Evolutionary conservation across 2,329 filamentous ascomycete genomes (phyloP).

Genomic region (Hymenoscyphus repandus): DNA sequence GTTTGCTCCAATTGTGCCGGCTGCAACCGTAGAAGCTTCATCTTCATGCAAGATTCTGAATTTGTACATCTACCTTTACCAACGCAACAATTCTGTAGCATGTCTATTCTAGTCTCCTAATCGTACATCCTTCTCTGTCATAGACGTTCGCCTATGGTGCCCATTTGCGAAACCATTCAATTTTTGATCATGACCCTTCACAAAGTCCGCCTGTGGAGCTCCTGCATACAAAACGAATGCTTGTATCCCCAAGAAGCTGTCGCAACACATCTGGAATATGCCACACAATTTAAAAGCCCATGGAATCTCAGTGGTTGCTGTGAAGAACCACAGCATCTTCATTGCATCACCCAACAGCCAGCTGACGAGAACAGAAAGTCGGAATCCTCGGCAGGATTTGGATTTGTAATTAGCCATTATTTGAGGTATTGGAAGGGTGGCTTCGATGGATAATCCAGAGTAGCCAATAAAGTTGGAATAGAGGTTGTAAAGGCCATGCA

Average conservation of each 20-base stretch:
- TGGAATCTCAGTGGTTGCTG: constrained; percentile 63
- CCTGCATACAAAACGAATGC: constrained; percentile 62
- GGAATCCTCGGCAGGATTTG: constrained; percentile 71
- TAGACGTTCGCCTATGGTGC: constrained; percentile 11
- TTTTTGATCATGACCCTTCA: constrained; percentile 21
- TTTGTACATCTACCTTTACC: too few species aligned
- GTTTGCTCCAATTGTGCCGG: too few species aligned
- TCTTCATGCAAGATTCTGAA: too few species aligned
- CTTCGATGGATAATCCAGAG: constrained; percentile 73
- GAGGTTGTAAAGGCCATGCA: constrained; percentile 50
- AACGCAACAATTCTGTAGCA: constrained; percentile 3
- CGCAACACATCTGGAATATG: constrained; percentile 74
- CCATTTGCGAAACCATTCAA: constrained; percentile 10
- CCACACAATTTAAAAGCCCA: constrained; percentile 78
- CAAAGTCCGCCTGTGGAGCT: constrained; percentile 29
- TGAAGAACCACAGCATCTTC: constrained; percentile 87
- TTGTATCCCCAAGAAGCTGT: constrained; percentile 68
- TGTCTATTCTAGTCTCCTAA: constrained; percentile 18
- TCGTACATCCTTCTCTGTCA: constrained; percentile 28
- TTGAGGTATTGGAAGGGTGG: constrained; percentile 76
- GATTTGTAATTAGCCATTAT: constrained; percentile 65
- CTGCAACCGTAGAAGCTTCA: not conserved
- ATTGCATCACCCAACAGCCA: constrained; percentile 78
- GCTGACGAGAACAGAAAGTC: constrained; percentile 67
- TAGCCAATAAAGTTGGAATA: constrained; percentile 69